Evolutionary conservation across 2,329 filamentous ascomycete genomes (phyloP), one percentile per base, ranked within the genome.

Genomic region (Arthroderma sp.): DNA sequence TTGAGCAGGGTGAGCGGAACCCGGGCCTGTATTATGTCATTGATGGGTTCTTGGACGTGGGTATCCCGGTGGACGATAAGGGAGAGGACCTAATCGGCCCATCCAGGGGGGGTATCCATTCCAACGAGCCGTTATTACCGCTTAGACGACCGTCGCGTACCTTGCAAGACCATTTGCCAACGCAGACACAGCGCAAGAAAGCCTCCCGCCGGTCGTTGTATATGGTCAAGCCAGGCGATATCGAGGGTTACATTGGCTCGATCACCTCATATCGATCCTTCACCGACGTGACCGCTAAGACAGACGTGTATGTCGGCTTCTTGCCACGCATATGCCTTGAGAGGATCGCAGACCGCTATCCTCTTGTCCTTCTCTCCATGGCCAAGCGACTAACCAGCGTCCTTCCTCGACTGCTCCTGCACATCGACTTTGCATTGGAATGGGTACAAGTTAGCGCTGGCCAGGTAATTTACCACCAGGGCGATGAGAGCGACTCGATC

Each of bases 401-500:
- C 4, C 76, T 98, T 2, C 93, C 94, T 0, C 84, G 88, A 13
- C 76, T 98, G 56, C 91, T 98, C 61, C 77, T 96, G 15, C 93
- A 98, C 66, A 97, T 98, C 62, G 93, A 98, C 71, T 98, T 98
- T 73, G 93, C 93, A 2, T 78, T 98, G 17, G 94, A 98, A 74
- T 98, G 94, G 93, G 85, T 96, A 2, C 94, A 98, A 68, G 90
- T 98, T 60, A 90, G 89, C 71, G 89, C 93, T 2, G 91, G 93
- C 0, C 90, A 98, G 68, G 87, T 96, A 8, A 87, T 98, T 37
- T 95, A 94, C 69, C 88, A 95, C 63, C 87, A 95, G 70, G 85
- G 85, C 1, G 91, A 98, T 63, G 93, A 97, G 63, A 98, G 93
- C 66, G 93, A 98, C 70, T 91, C 94, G 1, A 98, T 98, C 41